Evolutionary conservation across 1,284 basidiomycete species (phyloP).

Genomic region (Fomitopsis schrenkii): DNA sequence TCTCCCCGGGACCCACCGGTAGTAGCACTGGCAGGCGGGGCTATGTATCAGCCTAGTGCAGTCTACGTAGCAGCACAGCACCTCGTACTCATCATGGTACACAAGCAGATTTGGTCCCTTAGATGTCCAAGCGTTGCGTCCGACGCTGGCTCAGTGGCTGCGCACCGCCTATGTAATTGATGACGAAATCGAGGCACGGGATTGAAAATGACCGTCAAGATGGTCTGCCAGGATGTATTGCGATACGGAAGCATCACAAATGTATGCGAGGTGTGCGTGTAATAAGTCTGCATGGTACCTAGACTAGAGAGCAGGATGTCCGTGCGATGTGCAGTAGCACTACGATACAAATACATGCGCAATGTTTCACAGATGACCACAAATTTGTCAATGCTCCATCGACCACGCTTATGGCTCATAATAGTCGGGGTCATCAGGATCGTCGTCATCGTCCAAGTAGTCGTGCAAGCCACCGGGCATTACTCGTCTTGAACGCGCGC

Average conservation of each 20-base stretch:
- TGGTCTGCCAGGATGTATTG: too few species aligned
- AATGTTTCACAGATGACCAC: neutral
- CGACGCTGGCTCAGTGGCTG: too few species aligned
- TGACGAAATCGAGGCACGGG: too few species aligned
- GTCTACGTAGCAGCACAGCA: neutral
- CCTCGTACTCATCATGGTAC: neutral
- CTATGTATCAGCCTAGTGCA: neutral
- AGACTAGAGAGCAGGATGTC: neutral
- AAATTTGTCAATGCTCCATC: neutral
- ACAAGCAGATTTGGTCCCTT: too few species aligned
- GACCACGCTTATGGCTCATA: neutral
- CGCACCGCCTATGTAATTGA: too few species aligned
- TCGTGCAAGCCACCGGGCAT: constrained; percentile 21
- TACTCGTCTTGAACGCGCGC: constrained; percentile 6
- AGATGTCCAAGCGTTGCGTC: too few species aligned
- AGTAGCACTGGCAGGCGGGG: neutral
- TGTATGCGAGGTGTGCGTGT: too few species aligned
- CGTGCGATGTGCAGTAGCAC: neutral
- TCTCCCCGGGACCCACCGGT: neutral
- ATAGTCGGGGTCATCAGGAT: neutral
- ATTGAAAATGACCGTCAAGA: too few species aligned
- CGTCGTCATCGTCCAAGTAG: constrained; percentile 14
- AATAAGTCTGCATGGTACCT: too few species aligned
- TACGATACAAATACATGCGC: neutral
- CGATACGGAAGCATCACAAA: too few species aligned